A percentile compares a stretch with the other conserved stretches of the same genome.
Conservation (phyloP, 1,284 basidiomycete species). For the Ganoderma lingzhi region DNA sequence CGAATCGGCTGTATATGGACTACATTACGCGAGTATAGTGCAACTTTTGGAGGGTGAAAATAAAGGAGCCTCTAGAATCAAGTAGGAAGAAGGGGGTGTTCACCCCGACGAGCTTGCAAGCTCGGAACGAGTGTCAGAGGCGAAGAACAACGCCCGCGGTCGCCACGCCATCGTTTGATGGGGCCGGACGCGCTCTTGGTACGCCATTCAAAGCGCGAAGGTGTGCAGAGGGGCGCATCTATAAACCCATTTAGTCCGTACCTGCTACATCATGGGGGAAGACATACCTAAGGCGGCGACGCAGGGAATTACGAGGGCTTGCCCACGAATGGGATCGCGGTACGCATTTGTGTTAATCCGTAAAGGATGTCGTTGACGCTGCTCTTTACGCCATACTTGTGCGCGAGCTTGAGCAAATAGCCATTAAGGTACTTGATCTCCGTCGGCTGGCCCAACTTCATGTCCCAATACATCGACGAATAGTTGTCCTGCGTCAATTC, state of each 20-base stretch:
- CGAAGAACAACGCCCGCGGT: not conserved
- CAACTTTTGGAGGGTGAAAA: constrained; percentile 6
- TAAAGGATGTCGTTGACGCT: constrained; percentile 63
- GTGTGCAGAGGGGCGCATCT: not conserved
- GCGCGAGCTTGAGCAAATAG: constrained; percentile 77
- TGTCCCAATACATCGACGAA: constrained; percentile 83
- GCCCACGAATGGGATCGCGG: constrained; percentile 36
- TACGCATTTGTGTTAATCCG: constrained; percentile 66
- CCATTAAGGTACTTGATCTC: constrained; percentile 92
- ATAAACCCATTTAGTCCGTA: not conserved
- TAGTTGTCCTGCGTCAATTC: constrained; percentile 67
- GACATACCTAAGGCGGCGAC: not conserved
- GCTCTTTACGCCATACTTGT: constrained; percentile 65
- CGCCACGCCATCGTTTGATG: not conserved
- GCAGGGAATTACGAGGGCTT: constrained; percentile 6
- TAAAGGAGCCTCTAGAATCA: not conserved
- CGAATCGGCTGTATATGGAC: not conserved
- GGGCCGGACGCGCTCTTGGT: not conserved
- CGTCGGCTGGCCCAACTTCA: constrained; percentile 65
- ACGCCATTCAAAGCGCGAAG: not conserved
- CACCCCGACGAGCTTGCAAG: not conserved
- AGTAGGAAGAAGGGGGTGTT: not conserved
- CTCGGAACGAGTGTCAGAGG: not conserved
- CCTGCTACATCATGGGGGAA: not conserved
- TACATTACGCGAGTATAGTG: constrained; percentile 9